A percentile compares a stretch with the other conserved stretches of the same genome.
These are phyloP conservation scores for Dichotomopilus funicola DNA, from an alignment of 2,329 filamentous ascomycete genomes.

Conservation along the genomic window DNA sequence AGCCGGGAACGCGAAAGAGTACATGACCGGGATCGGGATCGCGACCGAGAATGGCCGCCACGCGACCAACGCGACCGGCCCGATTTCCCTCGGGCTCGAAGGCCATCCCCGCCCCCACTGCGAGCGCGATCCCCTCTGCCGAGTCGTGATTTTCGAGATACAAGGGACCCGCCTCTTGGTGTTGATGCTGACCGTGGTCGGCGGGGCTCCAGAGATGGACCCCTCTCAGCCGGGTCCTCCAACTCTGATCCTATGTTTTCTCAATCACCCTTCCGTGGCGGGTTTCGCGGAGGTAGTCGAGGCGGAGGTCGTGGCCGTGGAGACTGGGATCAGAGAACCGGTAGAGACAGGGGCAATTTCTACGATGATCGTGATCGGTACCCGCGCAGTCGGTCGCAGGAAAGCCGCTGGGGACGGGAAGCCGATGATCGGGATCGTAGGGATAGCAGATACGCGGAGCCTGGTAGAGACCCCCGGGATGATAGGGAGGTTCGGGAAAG, in stretches of 20 bases:
- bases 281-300: conserved; percentile 53
- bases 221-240: conserved; percentile 63
- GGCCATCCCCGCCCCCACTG: conserved; percentile 33
- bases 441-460: conserved; percentile 33
- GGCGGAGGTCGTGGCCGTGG: conserved; percentile 47
- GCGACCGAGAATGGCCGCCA: conserved; percentile 12
- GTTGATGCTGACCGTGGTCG: conserved; percentile 62
- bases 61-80: conserved; percentile 39
- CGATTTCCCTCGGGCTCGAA: conserved; percentile 46
- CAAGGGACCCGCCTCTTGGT: conserved; percentile 49
- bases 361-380: conserved; percentile 60
- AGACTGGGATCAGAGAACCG: conserved; percentile 45
- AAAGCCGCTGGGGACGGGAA: conserved; percentile 53
- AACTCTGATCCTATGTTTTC: conserved; percentile 61
- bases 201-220: conserved; percentile 65
- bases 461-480: conserved; percentile 37
- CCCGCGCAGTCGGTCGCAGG: conserved; percentile 58
- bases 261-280: conserved; percentile 47
- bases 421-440: conserved; percentile 37
- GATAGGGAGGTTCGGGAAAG: conserved; percentile 44
- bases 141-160: conserved; percentile 57
- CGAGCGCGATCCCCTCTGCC: conserved; percentile 55
- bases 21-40: conserved; percentile 31
- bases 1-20: conserved; percentile 52
- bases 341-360: conserved; percentile 45